These are phyloP conservation scores for Ceratobasidium sp. DNA, from an alignment of 1,284 basidiomycete species.

Conservation along the genomic window DNA sequence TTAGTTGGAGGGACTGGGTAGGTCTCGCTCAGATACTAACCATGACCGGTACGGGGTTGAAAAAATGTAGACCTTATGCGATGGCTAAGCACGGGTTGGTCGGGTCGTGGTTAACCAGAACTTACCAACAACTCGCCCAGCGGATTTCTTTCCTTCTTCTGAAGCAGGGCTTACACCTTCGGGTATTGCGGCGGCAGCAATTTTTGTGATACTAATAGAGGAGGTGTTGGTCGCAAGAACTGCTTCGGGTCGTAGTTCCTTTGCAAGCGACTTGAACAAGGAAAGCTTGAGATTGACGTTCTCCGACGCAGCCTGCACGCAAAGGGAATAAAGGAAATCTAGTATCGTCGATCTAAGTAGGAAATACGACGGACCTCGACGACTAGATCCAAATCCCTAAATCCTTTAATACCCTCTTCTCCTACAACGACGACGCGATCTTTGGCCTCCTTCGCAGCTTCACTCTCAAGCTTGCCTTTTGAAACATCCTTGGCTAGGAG, in stretches of 20 bases:
- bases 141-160: constrained; percentile 70
- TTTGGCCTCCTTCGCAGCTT: constrained; percentile 78
- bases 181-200: constrained; percentile 82
- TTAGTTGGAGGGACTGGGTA: constrained; percentile 34
- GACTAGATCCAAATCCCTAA: constrained; percentile 88
- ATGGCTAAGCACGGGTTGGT: constrained; percentile 38
- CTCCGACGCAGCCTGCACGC: constrained; percentile 86
- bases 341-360: background rate
- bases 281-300: constrained; percentile 82
- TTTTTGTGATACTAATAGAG: constrained; percentile 94
- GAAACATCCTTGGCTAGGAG: constrained; percentile 89
- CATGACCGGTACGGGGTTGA: constrained; percentile 97
- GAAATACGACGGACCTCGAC: constrained; percentile 75
- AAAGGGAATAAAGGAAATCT: background rate
- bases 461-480: constrained; percentile 81
- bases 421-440: constrained; percentile 72
- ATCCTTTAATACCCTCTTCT: constrained; percentile 64
- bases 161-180: constrained; percentile 69
- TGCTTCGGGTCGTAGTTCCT: constrained; percentile 75
- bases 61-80: constrained; percentile 85
- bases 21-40: constrained; percentile 59
- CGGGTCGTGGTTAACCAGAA: constrained; percentile 40
- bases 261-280: constrained; percentile 81
- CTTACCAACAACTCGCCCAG: constrained; percentile 80
- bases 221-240: constrained; percentile 95